Evolutionary conservation across 2,329 filamentous ascomycete genomes (phyloP).

Genomic region (Ploettnerulaceae sp.): DNA sequence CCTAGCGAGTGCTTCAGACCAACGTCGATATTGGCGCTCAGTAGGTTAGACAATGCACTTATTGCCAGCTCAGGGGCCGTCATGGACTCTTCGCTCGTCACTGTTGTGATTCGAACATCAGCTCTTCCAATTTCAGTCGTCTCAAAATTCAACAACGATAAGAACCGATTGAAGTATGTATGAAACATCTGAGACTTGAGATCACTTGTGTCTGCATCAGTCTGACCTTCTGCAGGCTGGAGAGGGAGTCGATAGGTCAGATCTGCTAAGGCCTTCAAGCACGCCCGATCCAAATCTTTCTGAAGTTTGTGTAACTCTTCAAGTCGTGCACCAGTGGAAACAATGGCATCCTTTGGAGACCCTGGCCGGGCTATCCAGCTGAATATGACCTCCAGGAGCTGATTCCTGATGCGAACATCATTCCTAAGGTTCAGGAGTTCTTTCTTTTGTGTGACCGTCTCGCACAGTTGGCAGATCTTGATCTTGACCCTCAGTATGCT

Average conservation of each 20-base stretch:
- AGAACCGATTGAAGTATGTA: conserved; percentile 65
- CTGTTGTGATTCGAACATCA: conserved; percentile 39
- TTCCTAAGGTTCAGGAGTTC: conserved; percentile 64
- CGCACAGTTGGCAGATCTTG: conserved; percentile 63
- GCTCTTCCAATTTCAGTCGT: conserved; percentile 40
- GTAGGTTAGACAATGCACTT: conserved; percentile 61
- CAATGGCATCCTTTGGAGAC: conserved; percentile 44
- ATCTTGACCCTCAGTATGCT: conserved; percentile 61
- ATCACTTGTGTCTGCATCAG: conserved; percentile 62
- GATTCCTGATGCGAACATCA: conserved; percentile 64
- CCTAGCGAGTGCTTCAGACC: conserved; percentile 65
- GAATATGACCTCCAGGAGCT: conserved; percentile 63
- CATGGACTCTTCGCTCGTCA: conserved; percentile 47
- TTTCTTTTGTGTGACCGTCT: conserved; percentile 60
- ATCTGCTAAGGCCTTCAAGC: conserved; percentile 59
- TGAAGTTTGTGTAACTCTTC: conserved; percentile 57
- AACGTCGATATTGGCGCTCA: conserved; percentile 68
- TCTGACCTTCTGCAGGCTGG: conserved; percentile 60
- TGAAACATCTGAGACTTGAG: conserved; percentile 68
- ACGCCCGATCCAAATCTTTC: conserved; percentile 61
- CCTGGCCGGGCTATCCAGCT: conserved; percentile 62
- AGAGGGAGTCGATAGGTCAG: conserved; percentile 62
- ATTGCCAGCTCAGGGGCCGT: conserved; percentile 60
- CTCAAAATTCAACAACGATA: conserved; percentile 60
- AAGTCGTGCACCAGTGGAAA: conserved; percentile 40